A percentile compares a stretch with the other conserved stretches of the same genome.
Conservation (phyloP, 257 asterid species). For the Ocimum tenuiflorum region DNA sequence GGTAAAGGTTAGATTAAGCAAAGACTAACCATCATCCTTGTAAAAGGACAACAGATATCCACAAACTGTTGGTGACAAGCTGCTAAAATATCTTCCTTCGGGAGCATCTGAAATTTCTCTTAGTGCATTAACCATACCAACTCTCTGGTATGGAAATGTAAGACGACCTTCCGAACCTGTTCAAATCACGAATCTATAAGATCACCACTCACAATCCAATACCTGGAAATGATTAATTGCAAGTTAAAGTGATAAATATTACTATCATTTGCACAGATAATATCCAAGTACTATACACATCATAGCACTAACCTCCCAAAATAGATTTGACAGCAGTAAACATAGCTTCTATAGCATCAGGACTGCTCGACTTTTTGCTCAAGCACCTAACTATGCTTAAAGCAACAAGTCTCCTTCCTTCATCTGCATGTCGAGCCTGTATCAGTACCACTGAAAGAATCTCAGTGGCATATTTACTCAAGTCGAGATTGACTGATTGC, state of each 20-base stretch:
- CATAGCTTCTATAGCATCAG: conserved; percentile 90
- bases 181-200: conserved; percentile 25
- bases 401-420: conserved; percentile 75
- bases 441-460: conserved; percentile 64
- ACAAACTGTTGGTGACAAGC: conserved; percentile 66
- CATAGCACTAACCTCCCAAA: conserved; percentile 61
- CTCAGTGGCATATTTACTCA: conserved; percentile 84
- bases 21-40: conserved; percentile 84
- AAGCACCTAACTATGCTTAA: conserved; percentile 65
- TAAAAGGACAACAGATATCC: conserved; percentile 64
- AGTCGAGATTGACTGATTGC: conserved; percentile 57
- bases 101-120: conserved; percentile 75
- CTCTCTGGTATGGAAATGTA: conserved; percentile 94
- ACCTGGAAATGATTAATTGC: conserved; percentile 5
- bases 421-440: conserved; percentile 92
- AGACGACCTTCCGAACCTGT: conserved; percentile 99
- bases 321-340: conserved; percentile 61
- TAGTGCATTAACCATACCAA: conserved; percentile 75
- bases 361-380: conserved; percentile 90
- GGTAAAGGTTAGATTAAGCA: conserved; percentile 16
- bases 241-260: conserved; percentile 4
- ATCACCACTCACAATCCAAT: conserved; percentile 18
- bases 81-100: conserved; percentile 82
- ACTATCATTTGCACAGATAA: conserved; percentile 2
- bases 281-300: conserved; percentile 3